Conservation (phyloP, 2,329 filamentous ascomycete genomes). For the Helotiales sp. region DNA sequence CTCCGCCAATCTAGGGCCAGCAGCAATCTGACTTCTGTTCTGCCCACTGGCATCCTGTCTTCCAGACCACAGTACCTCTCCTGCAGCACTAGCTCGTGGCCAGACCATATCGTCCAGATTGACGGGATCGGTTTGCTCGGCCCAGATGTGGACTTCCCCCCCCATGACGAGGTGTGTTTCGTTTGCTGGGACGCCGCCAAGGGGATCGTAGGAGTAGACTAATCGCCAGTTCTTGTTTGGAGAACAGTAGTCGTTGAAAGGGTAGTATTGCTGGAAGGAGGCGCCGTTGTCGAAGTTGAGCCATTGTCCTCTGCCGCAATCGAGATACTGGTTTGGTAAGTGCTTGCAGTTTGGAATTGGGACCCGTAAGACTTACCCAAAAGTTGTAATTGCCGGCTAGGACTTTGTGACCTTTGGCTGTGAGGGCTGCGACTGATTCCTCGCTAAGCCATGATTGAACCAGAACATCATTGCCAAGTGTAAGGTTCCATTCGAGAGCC, state of each 20-base stretch:
- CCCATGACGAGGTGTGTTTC: slow-evolving; percentile 73
- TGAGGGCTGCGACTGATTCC: slow-evolving; percentile 62
- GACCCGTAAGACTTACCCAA: slow-evolving; percentile 67
- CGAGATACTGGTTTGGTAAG: slow-evolving; percentile 73
- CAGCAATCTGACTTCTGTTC: slow-evolving; percentile 74
- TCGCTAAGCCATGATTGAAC: slow-evolving; percentile 80
- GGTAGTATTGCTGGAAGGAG: slow-evolving; percentile 60
- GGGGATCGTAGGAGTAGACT: slow-evolving; percentile 80
- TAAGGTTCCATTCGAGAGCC: slow-evolving; percentile 77
- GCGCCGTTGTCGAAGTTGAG: slow-evolving; percentile 69
- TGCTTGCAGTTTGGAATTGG: slow-evolving; percentile 33
- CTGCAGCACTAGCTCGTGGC: slow-evolving; percentile 76
- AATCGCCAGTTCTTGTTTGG: slow-evolving; percentile 83
- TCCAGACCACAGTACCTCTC: slow-evolving; percentile 82
- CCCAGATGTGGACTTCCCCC: slow-evolving; percentile 83
- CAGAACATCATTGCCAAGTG: slow-evolving; percentile 70
- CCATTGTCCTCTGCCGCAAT: slow-evolving; percentile 83
- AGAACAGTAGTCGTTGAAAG: slow-evolving; percentile 80
- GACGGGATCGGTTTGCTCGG: slow-evolving; percentile 77
- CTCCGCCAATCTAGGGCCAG: slow-evolving; percentile 72
- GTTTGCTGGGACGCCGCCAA: slow-evolving; percentile 63
- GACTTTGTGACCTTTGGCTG: slow-evolving; percentile 68
- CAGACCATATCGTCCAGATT: slow-evolving; percentile 79
- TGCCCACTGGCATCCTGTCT: slow-evolving; percentile 65
- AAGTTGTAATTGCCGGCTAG: slow-evolving; percentile 78